Percentiles rank a stretch among this genome's conserved stretches.
These are phyloP conservation scores for Dothistroma pini DNA, from an alignment of 2,329 filamentous ascomycete species.

Conservation along the genomic window DNA sequence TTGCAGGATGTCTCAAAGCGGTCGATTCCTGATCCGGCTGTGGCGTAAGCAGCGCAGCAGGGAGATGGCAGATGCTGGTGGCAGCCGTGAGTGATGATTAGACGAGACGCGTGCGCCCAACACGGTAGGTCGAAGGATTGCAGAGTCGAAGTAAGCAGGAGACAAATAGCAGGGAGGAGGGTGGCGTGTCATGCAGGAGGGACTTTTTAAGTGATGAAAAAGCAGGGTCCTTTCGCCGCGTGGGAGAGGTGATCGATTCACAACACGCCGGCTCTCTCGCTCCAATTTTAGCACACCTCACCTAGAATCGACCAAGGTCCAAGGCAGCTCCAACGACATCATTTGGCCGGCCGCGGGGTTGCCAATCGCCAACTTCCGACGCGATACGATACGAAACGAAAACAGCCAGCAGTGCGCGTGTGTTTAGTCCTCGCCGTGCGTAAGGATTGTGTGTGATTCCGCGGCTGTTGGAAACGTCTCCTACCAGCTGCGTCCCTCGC, in stretches of 20 bases:
- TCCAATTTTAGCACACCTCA: background rate
- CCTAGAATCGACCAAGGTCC: background rate
- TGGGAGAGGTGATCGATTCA: background rate
- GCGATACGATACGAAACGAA: background rate
- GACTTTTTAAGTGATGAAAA: background rate
- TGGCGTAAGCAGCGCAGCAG: background rate
- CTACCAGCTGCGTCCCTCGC: background rate
- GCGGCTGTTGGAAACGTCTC: background rate
- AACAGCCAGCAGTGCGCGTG: background rate
- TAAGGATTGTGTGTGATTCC: background rate
- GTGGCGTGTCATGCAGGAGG: background rate
- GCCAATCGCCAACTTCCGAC: background rate
- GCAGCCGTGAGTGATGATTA: background rate
- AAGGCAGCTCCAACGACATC: background rate
- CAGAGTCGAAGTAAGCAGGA: background rate
- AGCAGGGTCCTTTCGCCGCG: background rate
- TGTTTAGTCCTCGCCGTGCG: background rate
- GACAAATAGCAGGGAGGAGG: background rate
- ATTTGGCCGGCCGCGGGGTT: background rate
- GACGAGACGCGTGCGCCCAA: background rate
- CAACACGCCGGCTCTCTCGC: background rate
- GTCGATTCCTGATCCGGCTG: background rate
- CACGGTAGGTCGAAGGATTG: background rate
- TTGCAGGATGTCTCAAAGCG: background rate
- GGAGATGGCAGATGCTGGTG: background rate